Conservation (phyloP, 2,329 filamentous ascomycete genomes). For the Phaeosphaeriaceae sp. region DNA sequence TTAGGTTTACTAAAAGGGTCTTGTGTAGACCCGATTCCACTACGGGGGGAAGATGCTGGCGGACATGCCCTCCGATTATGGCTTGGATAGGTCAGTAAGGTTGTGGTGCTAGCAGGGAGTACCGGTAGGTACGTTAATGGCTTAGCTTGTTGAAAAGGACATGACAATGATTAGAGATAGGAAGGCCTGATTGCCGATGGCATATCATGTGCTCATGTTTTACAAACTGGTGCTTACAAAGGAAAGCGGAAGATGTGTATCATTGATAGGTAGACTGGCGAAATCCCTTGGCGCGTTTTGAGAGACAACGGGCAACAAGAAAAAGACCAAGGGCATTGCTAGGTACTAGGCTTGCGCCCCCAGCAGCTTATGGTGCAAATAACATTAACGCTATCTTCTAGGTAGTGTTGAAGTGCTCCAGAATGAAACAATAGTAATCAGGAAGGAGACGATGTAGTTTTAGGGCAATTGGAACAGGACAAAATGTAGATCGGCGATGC, state of each 20-base stretch:
- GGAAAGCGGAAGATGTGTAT: conserved; percentile 28
- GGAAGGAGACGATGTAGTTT: neutral
- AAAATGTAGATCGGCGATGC: too few relatives aligned
- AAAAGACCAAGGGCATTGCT: conserved; percentile 22
- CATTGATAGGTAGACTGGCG: conserved; percentile 26
- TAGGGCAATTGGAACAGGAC: too few relatives aligned
- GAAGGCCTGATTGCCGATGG: conserved; percentile 15
- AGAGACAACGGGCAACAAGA: conserved; percentile 23
- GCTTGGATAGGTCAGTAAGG: conserved; percentile 18
- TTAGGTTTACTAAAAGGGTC: conserved; percentile 21
- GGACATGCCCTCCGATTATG: conserved; percentile 21
- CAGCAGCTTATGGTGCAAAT: conserved; percentile 15
- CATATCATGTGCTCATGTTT: neutral
- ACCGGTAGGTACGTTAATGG: neutral
- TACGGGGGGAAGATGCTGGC: conserved; percentile 11
- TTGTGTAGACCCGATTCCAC: conserved; percentile 11
- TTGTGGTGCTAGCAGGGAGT: too few relatives aligned
- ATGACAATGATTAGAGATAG: conserved; percentile 22
- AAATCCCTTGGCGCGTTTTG: conserved; percentile 26
- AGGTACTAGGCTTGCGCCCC: conserved; percentile 24
- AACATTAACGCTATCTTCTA: conserved; percentile 11
- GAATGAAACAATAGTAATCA: conserved; percentile 6
- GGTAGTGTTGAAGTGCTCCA: conserved; percentile 2
- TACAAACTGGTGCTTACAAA: conserved; percentile 15
- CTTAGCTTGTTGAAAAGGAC: conserved; percentile 22